Evolutionary conservation across 306 rosid genomes (phyloP).

Genomic region (Corylus avellana): DNA sequence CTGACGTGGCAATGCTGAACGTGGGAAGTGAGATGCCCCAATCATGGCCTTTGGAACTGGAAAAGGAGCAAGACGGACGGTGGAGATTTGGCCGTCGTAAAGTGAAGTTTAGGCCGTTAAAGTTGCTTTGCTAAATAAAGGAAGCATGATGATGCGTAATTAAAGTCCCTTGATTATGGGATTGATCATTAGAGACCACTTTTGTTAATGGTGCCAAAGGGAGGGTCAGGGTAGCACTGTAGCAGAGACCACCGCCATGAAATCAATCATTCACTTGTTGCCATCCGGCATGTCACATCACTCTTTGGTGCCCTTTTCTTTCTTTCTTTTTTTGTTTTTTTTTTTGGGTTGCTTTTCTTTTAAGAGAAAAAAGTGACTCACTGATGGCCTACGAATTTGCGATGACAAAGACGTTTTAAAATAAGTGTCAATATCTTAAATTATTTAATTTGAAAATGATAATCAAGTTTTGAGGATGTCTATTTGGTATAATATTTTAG

Average conservation of each 20-base stretch:
- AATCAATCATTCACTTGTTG: too few relatives aligned
- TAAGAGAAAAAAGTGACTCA: too few relatives aligned
- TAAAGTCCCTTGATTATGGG: neutral
- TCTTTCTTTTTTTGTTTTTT: neutral
- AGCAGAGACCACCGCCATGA: too few relatives aligned
- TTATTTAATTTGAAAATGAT: neutral
- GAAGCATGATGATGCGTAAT: neutral
- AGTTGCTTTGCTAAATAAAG: neutral
- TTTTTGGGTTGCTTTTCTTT: too few relatives aligned
- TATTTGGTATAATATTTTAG: too few relatives aligned
- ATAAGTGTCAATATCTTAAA: too few relatives aligned
- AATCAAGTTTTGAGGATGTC: neutral
- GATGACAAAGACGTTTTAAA: too few relatives aligned
- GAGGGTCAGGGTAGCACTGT: neutral
- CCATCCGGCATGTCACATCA: neutral
- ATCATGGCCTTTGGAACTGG: neutral
- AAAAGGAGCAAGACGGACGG: neutral
- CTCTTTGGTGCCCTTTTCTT: neutral
- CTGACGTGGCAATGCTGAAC: neutral
- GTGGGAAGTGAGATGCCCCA: neutral
- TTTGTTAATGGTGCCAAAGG: slow-evolving; percentile 20
- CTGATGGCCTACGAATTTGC: too few relatives aligned
- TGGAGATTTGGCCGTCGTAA: neutral
- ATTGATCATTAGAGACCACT: neutral
- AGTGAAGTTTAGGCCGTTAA: neutral